Percentiles rank a stretch among this genome's conserved stretches.
Conservation (phyloP, 1,284 basidiomycete species). For the Irpex sp. region DNA sequence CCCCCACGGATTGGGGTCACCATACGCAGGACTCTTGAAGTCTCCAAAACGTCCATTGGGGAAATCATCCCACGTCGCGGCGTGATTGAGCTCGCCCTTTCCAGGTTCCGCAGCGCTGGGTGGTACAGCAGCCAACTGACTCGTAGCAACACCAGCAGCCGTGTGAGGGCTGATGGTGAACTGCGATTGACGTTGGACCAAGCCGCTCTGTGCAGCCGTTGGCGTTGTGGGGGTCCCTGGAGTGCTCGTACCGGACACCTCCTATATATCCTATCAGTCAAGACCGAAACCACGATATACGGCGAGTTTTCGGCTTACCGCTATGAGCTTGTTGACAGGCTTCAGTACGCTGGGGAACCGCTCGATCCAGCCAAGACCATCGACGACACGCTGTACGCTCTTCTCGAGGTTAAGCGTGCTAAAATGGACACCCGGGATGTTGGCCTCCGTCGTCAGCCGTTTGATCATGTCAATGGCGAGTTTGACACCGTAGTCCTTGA, state of each 20-base stretch:
- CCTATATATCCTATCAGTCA: slow-evolving; percentile 12
- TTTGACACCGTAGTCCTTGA: slow-evolving; percentile 86
- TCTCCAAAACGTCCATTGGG: slow-evolving; percentile 99
- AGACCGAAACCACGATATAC: neutral
- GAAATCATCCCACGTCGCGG: slow-evolving; percentile 94
- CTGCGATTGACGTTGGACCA: slow-evolving; percentile 27
- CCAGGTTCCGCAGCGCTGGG: slow-evolving; percentile 53
- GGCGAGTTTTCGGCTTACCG: slow-evolving; percentile 37
- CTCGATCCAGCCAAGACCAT: slow-evolving; percentile 70
- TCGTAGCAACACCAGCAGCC: slow-evolving; percentile 56
- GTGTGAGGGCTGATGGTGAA: slow-evolving; percentile 57
- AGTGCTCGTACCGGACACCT: slow-evolving; percentile 15
- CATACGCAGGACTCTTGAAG: slow-evolving; percentile 94
- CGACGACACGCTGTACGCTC: slow-evolving; percentile 88
- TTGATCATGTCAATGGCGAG: slow-evolving; percentile 78
- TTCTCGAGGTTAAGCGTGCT: slow-evolving; percentile 98
- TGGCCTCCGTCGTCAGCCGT: slow-evolving; percentile 50
- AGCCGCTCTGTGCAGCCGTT: neutral
- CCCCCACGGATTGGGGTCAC: slow-evolving; percentile 75
- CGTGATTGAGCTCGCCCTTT: slow-evolving; percentile 70
- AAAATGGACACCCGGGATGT: slow-evolving; percentile 85
- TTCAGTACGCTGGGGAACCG: slow-evolving; percentile 20
- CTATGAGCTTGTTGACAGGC: slow-evolving; percentile 63
- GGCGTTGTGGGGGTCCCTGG: slow-evolving; percentile 2
- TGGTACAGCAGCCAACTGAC: slow-evolving; percentile 37